Conservation (phyloP, 2,329 filamentous ascomycete genomes). For the Paraphoma chrysanthemicola region DNA sequence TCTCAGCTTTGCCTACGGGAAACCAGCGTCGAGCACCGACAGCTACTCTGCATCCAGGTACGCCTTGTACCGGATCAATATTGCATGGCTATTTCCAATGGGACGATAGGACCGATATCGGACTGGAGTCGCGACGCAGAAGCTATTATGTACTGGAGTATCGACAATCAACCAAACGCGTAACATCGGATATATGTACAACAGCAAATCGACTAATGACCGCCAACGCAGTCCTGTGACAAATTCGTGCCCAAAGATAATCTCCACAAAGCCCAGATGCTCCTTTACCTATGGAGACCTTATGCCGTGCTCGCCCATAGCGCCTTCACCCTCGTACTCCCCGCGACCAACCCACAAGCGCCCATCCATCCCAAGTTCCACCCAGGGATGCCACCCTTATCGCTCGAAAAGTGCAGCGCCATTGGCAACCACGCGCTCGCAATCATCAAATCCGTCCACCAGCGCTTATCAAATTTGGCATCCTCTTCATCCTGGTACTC, state of each 20-base stretch:
- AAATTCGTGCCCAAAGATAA: background rate
- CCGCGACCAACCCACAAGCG: conserved; percentile 50
- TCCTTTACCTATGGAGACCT: background rate
- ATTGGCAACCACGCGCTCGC: conserved; percentile 54
- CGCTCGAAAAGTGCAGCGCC: conserved; percentile 50
- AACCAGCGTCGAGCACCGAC: no score
- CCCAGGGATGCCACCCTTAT: conserved; percentile 49
- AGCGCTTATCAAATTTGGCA: conserved; percentile 44
- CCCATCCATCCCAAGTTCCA: conserved; percentile 56
- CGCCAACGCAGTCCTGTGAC: background rate
- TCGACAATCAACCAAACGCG: background rate
- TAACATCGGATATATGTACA: conserved; percentile 10
- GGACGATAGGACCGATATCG: no score
- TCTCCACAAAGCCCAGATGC: background rate
- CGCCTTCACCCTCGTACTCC: conserved; percentile 37
- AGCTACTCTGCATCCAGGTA: no score
- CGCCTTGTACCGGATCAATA: no score
- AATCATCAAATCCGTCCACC: conserved; percentile 53
- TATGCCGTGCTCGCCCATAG: conserved; percentile 34
- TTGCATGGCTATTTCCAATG: no score
- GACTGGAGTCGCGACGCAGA: no score
- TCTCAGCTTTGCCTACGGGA: no score
- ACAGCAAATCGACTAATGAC: background rate
- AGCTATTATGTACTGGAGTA: background rate
- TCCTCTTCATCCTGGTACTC: conserved; percentile 49